A percentile compares a stretch with the other conserved stretches of the same genome.
These are phyloP conservation scores for Candida gigantensis DNA, from an alignment of 1,139 yeast species.

Conservation along the genomic window DNA sequence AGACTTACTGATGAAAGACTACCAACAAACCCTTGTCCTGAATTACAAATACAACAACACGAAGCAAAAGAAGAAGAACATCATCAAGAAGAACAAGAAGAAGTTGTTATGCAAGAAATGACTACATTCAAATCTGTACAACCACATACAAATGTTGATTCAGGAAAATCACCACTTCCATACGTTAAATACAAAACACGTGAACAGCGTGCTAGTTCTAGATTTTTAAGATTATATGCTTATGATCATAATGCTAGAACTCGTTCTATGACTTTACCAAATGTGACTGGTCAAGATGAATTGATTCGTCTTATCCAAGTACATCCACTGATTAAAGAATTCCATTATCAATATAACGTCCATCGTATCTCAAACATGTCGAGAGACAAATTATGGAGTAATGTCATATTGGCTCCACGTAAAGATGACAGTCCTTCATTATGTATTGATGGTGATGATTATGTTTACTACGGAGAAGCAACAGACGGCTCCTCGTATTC, in stretches of 20 bases:
- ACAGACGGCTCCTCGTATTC: slow-evolving; percentile 11
- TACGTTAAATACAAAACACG: slow-evolving; percentile 30
- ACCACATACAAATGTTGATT: slow-evolving; percentile 2
- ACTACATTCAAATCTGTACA: slow-evolving; percentile 9
- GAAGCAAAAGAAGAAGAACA: slow-evolving; percentile 2
- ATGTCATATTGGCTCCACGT: slow-evolving; percentile 51
- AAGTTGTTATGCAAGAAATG: slow-evolving; percentile 11
- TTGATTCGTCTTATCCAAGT: slow-evolving; percentile 8
- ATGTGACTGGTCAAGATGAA: slow-evolving; percentile 11
- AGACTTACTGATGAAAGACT: slow-evolving; percentile 27
- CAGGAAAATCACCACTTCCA: neutral
- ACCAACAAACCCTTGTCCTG: slow-evolving; percentile 11
- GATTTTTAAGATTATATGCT: slow-evolving; percentile 49
- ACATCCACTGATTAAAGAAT: slow-evolving; percentile 24
- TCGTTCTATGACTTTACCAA: slow-evolving; percentile 15
- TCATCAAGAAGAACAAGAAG: slow-evolving; percentile 1
- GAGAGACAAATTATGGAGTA: slow-evolving; percentile 51
- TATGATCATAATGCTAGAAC: slow-evolving; percentile 41
- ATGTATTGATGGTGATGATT: slow-evolving; percentile 24
- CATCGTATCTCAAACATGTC: slow-evolving; percentile 38
- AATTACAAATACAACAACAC: neutral
- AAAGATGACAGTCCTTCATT: slow-evolving; percentile 33
- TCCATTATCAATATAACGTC: slow-evolving; percentile 30
- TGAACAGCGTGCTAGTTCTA: slow-evolving; percentile 48
- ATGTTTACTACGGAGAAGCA: slow-evolving; percentile 21